Percentiles rank a stretch among this genome's conserved stretches.
Evolutionary conservation across 495 filamentous ascomycete genomes (phyloP).

Genomic region (Neurospora sp.): DNA sequence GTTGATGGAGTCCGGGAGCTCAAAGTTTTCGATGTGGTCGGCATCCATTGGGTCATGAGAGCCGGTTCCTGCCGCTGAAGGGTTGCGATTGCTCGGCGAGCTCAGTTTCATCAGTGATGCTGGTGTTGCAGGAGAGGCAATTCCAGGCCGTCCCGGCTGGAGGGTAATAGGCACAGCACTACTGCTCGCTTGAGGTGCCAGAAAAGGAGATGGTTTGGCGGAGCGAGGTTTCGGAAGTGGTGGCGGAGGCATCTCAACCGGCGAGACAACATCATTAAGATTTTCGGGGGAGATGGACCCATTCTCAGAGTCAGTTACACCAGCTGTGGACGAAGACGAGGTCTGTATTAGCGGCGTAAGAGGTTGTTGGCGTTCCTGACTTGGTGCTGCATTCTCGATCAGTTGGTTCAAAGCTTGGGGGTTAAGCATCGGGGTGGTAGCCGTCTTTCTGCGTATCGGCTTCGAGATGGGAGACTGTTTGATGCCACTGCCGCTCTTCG

Average conservation of each 20-base stretch:
- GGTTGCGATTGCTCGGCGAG: slow-evolving; percentile 32
- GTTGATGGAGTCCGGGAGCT: slow-evolving; percentile 55
- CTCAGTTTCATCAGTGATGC: slow-evolving; percentile 69
- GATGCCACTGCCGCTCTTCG: slow-evolving; percentile 33
- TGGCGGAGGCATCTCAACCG: slow-evolving; percentile 46
- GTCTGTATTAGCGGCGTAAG: slow-evolving; percentile 18
- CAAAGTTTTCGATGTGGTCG: slow-evolving; percentile 57
- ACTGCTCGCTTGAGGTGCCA: slow-evolving; percentile 28
- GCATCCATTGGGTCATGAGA: slow-evolving; percentile 33
- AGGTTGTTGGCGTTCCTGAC: slow-evolving; percentile 10
- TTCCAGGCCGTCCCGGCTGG: slow-evolving; percentile 18
- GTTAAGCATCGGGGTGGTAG: slow-evolving; percentile 46
- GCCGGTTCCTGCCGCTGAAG: slow-evolving; percentile 14
- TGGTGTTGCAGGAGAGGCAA: slow-evolving; percentile 60
- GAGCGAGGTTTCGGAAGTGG: slow-evolving; percentile 42
- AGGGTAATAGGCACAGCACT: slow-evolving; percentile 7
- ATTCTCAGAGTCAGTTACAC: slow-evolving; percentile 36
- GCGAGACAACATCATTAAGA: slow-evolving; percentile 20
- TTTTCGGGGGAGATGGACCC: slow-evolving; percentile 47
- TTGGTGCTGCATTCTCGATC: slow-evolving; percentile 16
- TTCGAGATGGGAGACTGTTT: slow-evolving; percentile 84
- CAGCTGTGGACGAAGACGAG: slow-evolving; percentile 26
- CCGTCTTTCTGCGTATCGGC: slow-evolving; percentile 55
- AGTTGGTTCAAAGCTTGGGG: slow-evolving; percentile 46
- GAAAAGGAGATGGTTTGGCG: slow-evolving; percentile 39